Evolutionary conservation across 106 monocot genomes (phyloP).

Genomic region (Platanthera guangdongensis): DNA sequence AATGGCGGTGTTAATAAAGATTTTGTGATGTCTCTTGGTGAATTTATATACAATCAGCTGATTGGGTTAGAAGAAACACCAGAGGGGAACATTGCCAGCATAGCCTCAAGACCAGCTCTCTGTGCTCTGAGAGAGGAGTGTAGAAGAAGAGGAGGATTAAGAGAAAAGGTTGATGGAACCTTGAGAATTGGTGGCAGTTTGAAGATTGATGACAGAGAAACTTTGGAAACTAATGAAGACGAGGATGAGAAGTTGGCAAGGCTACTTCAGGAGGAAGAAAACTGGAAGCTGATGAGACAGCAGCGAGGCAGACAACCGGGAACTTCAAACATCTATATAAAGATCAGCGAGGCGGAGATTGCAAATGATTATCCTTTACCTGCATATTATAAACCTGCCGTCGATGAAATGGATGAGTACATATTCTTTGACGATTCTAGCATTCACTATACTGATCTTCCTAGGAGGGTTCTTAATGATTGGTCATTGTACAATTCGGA

Average conservation of each 20-base stretch:
- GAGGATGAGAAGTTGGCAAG: constrained; percentile 87
- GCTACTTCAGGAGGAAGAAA: constrained; percentile 81
- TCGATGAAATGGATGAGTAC: constrained; percentile 87
- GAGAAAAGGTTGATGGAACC: constrained; percentile 10
- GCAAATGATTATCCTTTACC: constrained; percentile 96
- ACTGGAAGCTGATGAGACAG: constrained; percentile 72
- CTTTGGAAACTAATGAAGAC: constrained; percentile 34
- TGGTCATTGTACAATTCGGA: constrained; percentile 95
- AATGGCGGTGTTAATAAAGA: constrained; percentile 50
- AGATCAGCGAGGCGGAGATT: constrained; percentile 93
- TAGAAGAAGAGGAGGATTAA: constrained; percentile 25
- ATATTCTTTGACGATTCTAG: constrained; percentile 65
- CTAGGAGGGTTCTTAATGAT: constrained; percentile 70
- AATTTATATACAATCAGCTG: constrained; percentile 87
- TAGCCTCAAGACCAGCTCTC: constrained; percentile 60
- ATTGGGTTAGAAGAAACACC: constrained; percentile 66
- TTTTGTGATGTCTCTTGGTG: constrained; percentile 80
- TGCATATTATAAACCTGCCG: constrained; percentile 75
- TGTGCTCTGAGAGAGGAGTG: constrained; percentile 71
- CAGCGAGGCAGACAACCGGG: constrained; percentile 14
- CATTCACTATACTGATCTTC: constrained; percentile 55
- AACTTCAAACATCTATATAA: constrained; percentile 62
- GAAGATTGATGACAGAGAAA: constrained; percentile 53
- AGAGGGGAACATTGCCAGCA: constrained; percentile 31
- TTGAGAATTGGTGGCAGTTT: constrained; percentile 65